A percentile compares a stretch with the other conserved stretches of the same genome.
Evolutionary conservation across 169 alveolate genomes (phyloP).

Genomic region (Eimeria praecox): DNA sequence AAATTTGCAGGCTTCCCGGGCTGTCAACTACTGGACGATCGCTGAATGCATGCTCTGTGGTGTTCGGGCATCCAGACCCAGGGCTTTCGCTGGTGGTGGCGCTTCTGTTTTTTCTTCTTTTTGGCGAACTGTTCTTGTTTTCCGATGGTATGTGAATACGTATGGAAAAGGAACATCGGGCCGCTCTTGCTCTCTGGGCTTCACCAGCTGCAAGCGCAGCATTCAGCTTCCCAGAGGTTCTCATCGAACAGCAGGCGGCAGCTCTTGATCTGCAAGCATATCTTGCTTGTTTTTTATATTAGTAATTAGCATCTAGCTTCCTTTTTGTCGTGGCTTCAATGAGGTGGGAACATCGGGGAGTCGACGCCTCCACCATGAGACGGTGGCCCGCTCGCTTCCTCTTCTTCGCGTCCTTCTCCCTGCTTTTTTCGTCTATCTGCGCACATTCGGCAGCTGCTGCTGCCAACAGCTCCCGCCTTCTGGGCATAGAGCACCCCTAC

Average conservation of each 20-base stretch:
- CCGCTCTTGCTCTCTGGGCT: not conserved
- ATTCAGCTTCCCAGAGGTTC: not conserved
- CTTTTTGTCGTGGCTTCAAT: not conserved
- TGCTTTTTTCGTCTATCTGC: not conserved
- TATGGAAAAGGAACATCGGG: not conserved
- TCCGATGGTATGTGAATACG: not conserved
- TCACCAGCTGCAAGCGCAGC: constrained; percentile 4
- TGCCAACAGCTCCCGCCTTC: not conserved
- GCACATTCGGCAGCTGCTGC: not conserved
- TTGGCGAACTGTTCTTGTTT: not conserved
- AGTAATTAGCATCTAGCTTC: too few relatives aligned
- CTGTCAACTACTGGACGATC: not conserved
- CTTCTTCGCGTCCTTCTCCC: not conserved
- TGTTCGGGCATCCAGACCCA: not conserved
- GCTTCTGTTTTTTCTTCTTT: not conserved
- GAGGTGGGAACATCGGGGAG: not conserved
- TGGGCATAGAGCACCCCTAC: not conserved
- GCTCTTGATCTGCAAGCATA: not conserved
- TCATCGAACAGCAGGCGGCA: not conserved
- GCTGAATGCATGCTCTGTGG: constrained; percentile 2
- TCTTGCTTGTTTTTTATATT: not conserved
- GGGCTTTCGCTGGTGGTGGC: not conserved
- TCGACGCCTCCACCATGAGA: not conserved
- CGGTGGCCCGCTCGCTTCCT: not conserved
- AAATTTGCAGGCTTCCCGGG: not conserved